Evolutionary conservation across 768 basidiomycete genomes (phyloP).

Genomic region (Boletus rubropictus): DNA sequence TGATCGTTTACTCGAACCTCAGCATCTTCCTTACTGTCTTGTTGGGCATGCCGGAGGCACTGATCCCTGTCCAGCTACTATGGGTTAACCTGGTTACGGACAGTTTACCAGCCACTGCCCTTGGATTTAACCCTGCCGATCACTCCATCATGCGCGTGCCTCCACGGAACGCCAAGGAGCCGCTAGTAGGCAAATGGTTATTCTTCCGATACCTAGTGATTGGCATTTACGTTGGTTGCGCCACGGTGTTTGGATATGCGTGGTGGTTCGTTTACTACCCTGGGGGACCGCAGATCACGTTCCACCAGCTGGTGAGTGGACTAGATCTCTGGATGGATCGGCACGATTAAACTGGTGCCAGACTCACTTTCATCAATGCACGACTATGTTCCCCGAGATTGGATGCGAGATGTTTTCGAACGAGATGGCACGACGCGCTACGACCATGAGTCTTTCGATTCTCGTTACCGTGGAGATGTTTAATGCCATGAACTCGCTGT

Average conservation of each 20-base stretch:
- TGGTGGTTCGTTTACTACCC: slow-evolving; percentile 98
- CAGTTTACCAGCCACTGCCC: slow-evolving; percentile 91
- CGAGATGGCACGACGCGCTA: slow-evolving; percentile 77
- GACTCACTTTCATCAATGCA: slow-evolving; percentile 97
- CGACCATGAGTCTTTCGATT: slow-evolving; percentile 94
- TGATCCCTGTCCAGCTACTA: slow-evolving; percentile 95
- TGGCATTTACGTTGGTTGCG: slow-evolving; percentile 88
- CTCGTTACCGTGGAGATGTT: slow-evolving; percentile 96
- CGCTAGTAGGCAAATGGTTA: slow-evolving; percentile 87
- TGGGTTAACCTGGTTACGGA: slow-evolving; percentile 99
- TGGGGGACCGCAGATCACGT: slow-evolving; percentile 89
- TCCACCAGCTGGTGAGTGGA: slow-evolving; percentile 78
- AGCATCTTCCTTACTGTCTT: slow-evolving; percentile 96
- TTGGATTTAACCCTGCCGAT: slow-evolving; percentile 97
- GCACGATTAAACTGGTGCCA: slow-evolving; percentile 27
- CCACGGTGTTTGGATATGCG: slow-evolving; percentile 95
- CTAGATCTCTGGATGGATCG: not conserved
- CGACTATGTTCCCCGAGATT: slow-evolving; percentile 75
- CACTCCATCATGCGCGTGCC: slow-evolving; percentile 96
- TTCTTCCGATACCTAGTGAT: slow-evolving; percentile 95
- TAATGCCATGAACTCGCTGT: slow-evolving; percentile 96
- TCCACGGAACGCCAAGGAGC: slow-evolving; percentile 84
- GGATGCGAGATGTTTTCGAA: slow-evolving; percentile 97
- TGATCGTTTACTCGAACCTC: slow-evolving; percentile 10
- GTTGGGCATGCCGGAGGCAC: slow-evolving; percentile 98